Conservation (phyloP, 345 rosid species). For the Ceriops decandra region DNA sequence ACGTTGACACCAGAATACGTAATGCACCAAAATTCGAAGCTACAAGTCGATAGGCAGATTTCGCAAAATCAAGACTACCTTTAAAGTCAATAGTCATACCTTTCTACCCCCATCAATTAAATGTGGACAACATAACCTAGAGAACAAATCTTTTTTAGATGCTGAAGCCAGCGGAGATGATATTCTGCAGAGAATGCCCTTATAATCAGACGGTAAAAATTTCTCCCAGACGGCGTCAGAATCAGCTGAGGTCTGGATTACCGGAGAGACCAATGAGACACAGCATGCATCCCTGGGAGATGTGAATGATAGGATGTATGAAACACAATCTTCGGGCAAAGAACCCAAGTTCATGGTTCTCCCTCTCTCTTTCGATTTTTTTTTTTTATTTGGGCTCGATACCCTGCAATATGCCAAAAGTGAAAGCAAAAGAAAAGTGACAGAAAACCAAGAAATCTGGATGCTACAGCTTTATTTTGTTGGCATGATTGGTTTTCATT, state of each 20-base stretch:
- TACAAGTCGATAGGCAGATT: too few species aligned
- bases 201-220: conserved; percentile 27
- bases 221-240: conserved; percentile 34
- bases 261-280: conserved; percentile 23
- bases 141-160: conserved; percentile 34
- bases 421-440: too few species aligned
- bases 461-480: too few species aligned
- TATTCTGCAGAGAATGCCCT: conserved; percentile 13
- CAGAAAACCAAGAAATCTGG: too few species aligned
- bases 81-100: conserved; percentile 21
- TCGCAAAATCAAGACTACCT: too few species aligned
- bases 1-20: too few species aligned
- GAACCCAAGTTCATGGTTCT: conserved; percentile 1
- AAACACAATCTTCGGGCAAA: conserved; percentile 16
- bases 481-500: too few species aligned
- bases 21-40: too few species aligned
- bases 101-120: conserved; percentile 33
- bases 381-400: background rate
- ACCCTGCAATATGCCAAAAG: background rate
- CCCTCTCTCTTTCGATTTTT: background rate
- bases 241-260: conserved; percentile 21
- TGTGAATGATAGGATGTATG: conserved; percentile 23
- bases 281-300: conserved; percentile 35
- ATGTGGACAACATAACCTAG: conserved; percentile 29
- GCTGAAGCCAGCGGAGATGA: conserved; percentile 8